Evolutionary conservation across 2,329 filamentous ascomycete genomes (phyloP).

Genomic region (Exutisphaerella laricina): DNA sequence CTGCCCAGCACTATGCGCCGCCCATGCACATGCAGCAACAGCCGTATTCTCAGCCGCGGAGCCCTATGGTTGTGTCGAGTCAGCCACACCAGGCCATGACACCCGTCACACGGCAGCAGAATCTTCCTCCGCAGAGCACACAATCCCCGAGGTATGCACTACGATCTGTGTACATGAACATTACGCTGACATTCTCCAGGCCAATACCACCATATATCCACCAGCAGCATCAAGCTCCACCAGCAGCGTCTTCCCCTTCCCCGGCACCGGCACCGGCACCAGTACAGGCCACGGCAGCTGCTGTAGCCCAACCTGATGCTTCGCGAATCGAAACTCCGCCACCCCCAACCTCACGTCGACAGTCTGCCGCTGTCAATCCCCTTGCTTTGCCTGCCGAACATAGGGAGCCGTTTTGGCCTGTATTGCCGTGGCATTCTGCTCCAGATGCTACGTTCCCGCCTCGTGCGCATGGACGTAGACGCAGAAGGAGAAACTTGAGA

Average conservation of each 20-base stretch:
- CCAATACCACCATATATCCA: conserved; percentile 19
- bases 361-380: conserved; percentile 16
- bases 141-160: conserved; percentile 13
- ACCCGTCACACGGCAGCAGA: conserved; percentile 36
- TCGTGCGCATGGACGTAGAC: conserved; percentile 44
- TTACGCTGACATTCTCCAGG: conserved; percentile 2
- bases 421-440: conserved; percentile 55
- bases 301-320: conserved; percentile 11
- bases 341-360: conserved; percentile 14
- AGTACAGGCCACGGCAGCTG: conserved; percentile 10
- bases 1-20: conserved; percentile 33
- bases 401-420: conserved; percentile 19
- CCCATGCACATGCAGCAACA: conserved; percentile 30
- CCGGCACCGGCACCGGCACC: conserved; percentile 12
- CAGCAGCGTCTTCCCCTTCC: conserved; percentile 8
- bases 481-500: conserved; percentile 37
- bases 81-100: conserved; percentile 47
- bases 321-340: conserved; percentile 18
- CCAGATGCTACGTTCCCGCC: conserved; percentile 51
- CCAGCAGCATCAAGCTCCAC: conserved; percentile 8
- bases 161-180: neutral
- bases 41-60: conserved; percentile 34
- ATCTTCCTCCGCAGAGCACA: conserved; percentile 31
- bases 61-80: conserved; percentile 44
- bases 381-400: conserved; percentile 17